phyloP scores from a whole-genome alignment of 2,329 filamentous ascomycete genomes.

The Colletotrichum camelliae region DNA sequence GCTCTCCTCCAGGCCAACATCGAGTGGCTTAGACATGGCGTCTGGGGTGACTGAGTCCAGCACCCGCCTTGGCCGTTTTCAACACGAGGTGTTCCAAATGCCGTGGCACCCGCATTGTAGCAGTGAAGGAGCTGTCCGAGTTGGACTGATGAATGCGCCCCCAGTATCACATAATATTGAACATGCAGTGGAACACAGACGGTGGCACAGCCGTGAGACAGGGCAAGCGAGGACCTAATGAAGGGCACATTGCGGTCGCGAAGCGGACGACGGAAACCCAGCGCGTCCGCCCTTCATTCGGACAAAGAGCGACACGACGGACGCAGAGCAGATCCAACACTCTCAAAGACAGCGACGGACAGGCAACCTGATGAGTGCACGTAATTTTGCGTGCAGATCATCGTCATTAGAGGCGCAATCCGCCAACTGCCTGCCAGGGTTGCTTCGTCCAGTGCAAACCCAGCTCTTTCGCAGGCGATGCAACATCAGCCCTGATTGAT shows the following conservation, averaged over 20 bases:
- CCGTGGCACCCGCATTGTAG: not conserved
- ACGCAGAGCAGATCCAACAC: not conserved
- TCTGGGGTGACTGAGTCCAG: not conserved
- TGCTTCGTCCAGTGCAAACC: not conserved
- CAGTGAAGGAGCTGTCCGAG: not conserved
- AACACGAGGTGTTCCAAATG: not conserved
- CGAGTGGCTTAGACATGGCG: not conserved
- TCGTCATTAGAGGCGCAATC: not conserved
- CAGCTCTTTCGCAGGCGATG: not conserved
- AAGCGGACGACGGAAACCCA: not conserved
- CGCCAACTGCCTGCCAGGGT: not conserved
- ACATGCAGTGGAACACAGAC: not conserved
- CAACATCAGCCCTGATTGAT: not conserved
- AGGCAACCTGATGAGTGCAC: not conserved
- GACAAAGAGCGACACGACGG: not conserved
- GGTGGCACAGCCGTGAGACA: not conserved
- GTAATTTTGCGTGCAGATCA: constrained; percentile 1
- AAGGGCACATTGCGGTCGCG: not conserved
- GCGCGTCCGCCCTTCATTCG: not conserved
- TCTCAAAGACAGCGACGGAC: not conserved
- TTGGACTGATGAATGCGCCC: not conserved
- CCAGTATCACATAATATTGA: not conserved
- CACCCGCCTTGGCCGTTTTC: not conserved
- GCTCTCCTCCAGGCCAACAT: not conserved
- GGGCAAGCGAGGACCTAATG: not conserved